phyloP scores from a whole-genome alignment of 208 protist genomes.

The Lotmaria passim region DNA sequence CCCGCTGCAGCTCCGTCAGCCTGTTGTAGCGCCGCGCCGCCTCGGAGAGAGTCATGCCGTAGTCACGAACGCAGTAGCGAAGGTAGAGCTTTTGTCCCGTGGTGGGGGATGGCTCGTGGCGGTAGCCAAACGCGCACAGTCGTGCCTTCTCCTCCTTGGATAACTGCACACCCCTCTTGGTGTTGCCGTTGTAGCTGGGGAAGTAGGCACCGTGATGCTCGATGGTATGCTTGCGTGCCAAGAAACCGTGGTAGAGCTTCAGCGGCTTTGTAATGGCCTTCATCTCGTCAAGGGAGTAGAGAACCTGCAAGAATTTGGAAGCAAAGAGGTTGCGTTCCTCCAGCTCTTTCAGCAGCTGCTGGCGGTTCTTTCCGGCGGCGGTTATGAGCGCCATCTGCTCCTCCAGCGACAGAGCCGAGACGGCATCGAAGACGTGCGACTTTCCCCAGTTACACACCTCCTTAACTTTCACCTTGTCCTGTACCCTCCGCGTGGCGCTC shows the following conservation, averaged over 20 bases:
- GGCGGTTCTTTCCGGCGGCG: conserved; percentile 20
- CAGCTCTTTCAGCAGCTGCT: conserved; percentile 38
- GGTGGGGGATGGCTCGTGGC: conserved; percentile 30
- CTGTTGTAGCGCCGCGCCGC: conserved; percentile 37
- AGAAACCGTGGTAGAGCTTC: conserved; percentile 34
- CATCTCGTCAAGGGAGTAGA: conserved; percentile 62
- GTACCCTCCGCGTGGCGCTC: conserved; percentile 14
- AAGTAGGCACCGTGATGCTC: conserved; percentile 40
- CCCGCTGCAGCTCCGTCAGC: conserved; percentile 74
- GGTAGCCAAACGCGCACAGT: conserved; percentile 64
- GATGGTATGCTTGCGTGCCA: conserved; percentile 45
- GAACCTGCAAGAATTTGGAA: conserved; percentile 54
- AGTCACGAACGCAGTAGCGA: conserved; percentile 74
- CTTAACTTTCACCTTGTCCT: conserved; percentile 28
- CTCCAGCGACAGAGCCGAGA: conserved; percentile 38
- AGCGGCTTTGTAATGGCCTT: conserved; percentile 50
- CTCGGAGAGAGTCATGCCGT: conserved; percentile 62
- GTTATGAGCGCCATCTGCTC: conserved; percentile 44
- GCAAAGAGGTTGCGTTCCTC: conserved; percentile 48
- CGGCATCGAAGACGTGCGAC: conserved; percentile 6
- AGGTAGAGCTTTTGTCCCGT: conserved; percentile 62
- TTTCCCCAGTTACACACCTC: conserved; percentile 2
- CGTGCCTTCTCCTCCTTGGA: conserved; percentile 44
- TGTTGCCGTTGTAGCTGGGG: conserved; percentile 10
- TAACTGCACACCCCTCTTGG: conserved; percentile 38